Evolutionary conservation across 352 stramenopile genomes (phyloP).

Genomic region (Aphanomyces cochlioides): DNA sequence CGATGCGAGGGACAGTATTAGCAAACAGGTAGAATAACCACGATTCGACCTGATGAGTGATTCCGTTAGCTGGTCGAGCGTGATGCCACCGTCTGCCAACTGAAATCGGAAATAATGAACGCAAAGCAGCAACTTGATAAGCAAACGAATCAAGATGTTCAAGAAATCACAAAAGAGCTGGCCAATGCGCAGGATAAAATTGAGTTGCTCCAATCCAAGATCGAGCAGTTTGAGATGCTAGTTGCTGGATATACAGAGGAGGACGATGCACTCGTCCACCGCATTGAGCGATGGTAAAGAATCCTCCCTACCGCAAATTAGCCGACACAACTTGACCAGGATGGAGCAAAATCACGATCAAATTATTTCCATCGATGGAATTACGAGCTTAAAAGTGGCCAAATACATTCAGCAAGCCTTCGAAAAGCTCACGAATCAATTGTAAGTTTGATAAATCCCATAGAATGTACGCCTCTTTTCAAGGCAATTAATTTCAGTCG

Average conservation of each 20-base stretch:
- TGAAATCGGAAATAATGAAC: not conserved
- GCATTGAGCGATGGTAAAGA: not conserved
- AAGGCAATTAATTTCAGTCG: too few relatives aligned
- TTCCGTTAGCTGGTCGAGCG: not conserved
- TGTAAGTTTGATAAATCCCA: too few relatives aligned
- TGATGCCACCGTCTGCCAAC: not conserved
- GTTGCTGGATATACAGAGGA: conserved; percentile 11
- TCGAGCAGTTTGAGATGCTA: not conserved
- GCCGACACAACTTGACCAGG: too few relatives aligned
- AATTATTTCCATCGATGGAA: not conserved
- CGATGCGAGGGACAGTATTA: not conserved
- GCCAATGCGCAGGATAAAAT: not conserved
- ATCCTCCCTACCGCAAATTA: too few relatives aligned
- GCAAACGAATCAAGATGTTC: not conserved
- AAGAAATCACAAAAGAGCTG: not conserved
- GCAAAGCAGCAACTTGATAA: not conserved
- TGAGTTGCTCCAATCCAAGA: not conserved
- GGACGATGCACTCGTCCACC: conserved; percentile 14
- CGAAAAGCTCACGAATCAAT: too few relatives aligned
- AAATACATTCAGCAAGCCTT: not conserved
- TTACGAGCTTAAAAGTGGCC: conserved; percentile 2
- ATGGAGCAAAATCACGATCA: too few relatives aligned
- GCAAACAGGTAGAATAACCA: not conserved
- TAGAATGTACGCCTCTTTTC: too few relatives aligned
- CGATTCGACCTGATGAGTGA: not conserved